phyloP scores from a whole-genome alignment of 306 rosid genomes.

The Sophora flavescens region DNA sequence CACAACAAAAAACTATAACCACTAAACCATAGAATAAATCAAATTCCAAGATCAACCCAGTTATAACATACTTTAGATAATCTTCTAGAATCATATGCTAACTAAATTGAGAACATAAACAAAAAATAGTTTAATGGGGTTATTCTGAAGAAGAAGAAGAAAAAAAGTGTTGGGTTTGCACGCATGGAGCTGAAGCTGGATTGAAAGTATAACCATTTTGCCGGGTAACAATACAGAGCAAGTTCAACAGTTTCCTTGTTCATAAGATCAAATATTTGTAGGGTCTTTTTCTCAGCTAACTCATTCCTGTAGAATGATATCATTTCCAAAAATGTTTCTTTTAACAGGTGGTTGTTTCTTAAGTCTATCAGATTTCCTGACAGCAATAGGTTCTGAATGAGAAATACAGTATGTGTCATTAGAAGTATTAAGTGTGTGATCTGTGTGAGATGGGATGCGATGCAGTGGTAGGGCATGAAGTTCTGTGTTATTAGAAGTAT shows the following conservation, averaged over 20 bases:
- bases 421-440: too few species aligned
- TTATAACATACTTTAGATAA: not conserved
- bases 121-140: not conserved
- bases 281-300: slow-evolving; percentile 1
- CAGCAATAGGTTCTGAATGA: too few species aligned
- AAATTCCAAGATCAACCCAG: not conserved
- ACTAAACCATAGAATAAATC: not conserved
- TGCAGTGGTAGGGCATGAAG: too few species aligned
- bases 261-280: slow-evolving; percentile 34
- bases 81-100: not conserved
- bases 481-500: too few species aligned
- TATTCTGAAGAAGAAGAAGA: not conserved
- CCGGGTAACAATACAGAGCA: slow-evolving; percentile 16
- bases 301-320: slow-evolving; percentile 5
- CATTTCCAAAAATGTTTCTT: not conserved
- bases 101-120: slow-evolving; percentile 17
- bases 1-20: slow-evolving; percentile 38
- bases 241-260: not conserved
- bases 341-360: too few species aligned
- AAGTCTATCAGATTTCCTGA: too few species aligned
- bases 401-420: too few species aligned
- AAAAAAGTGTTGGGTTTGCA: slow-evolving; percentile 37
- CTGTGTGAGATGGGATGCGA: too few species aligned
- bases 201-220: slow-evolving; percentile 39
- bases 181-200: slow-evolving; percentile 45